Evolutionary conservation across 306 rosid species (phyloP).

Genomic region (Styphnolobium japonicum): DNA sequence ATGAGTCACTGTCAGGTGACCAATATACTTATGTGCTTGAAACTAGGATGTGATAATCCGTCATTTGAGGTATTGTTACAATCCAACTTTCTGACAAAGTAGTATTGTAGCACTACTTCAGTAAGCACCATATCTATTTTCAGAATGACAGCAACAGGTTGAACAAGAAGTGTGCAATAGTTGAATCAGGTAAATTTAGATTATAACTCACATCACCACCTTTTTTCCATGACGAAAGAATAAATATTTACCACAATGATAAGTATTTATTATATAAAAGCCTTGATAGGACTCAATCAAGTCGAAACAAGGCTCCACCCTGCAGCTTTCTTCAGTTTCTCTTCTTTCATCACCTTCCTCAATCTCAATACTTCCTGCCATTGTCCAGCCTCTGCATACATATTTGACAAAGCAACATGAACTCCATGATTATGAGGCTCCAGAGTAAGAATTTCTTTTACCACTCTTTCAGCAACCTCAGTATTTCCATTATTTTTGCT

Average conservation of each 20-base stretch:
- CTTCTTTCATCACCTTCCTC: slow-evolving; percentile 49
- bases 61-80: neutral
- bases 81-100: neutral
- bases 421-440: slow-evolving; percentile 49
- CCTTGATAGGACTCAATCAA: slow-evolving; percentile 1
- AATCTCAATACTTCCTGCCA: slow-evolving; percentile 48
- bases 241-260: neutral
- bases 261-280: neutral
- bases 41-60: neutral
- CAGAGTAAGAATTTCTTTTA: slow-evolving; percentile 40
- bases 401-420: slow-evolving; percentile 49
- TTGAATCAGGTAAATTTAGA: neutral
- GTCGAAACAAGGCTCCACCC: slow-evolving; percentile 48
- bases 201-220: neutral
- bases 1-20: neutral
- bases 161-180: neutral
- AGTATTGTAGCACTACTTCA: neutral
- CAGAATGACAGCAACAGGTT: neutral
- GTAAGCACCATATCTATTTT: slow-evolving; percentile 7
- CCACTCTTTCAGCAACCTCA: slow-evolving; percentile 44
- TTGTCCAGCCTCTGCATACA: slow-evolving; percentile 51
- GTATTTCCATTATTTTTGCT: slow-evolving; percentile 40
- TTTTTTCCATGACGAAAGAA: neutral
- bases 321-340: slow-evolving; percentile 42
- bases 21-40: neutral